phyloP scores from a whole-genome alignment of 345 rosid genomes.

The Turnera subulata region DNA sequence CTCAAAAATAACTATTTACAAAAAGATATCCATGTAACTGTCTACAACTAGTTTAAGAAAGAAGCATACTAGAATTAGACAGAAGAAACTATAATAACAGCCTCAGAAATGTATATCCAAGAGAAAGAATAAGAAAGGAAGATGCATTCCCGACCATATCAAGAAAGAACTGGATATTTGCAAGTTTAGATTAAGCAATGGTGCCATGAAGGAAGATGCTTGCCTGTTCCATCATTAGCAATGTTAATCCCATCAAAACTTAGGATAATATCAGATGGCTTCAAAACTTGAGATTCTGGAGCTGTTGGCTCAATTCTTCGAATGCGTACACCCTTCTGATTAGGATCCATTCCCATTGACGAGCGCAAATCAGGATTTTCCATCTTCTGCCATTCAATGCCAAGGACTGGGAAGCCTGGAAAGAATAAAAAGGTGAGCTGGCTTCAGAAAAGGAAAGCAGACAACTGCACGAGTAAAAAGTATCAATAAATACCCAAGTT shows the following conservation, averaged over 20 bases:
- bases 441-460: conserved; percentile 9
- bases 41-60: no score
- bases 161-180: no score
- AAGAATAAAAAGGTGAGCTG: conserved; percentile 12
- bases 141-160: neutral
- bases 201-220: conserved; percentile 4
- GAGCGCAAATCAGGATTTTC: conserved; percentile 84
- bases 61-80: no score
- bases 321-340: conserved; percentile 86
- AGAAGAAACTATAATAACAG: no score
- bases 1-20: no score
- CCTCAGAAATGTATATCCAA: no score
- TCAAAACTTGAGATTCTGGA: conserved; percentile 74
- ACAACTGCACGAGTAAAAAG: neutral
- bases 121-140: no score
- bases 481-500: neutral
- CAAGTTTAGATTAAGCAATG: no score
- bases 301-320: conserved; percentile 94
- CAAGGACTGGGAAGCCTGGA: conserved; percentile 82
- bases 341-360: conserved; percentile 75
- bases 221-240: conserved; percentile 97
- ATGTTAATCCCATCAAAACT: conserved; percentile 83
- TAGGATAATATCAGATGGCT: conserved; percentile 80
- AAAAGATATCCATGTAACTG: no score
- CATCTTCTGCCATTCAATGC: conserved; percentile 99